Evolutionary conservation across 2,329 filamentous ascomycete genomes (phyloP), one percentile per base, ranked within the genome.

Genomic region (Purpureocillium lavendulum): DNA sequence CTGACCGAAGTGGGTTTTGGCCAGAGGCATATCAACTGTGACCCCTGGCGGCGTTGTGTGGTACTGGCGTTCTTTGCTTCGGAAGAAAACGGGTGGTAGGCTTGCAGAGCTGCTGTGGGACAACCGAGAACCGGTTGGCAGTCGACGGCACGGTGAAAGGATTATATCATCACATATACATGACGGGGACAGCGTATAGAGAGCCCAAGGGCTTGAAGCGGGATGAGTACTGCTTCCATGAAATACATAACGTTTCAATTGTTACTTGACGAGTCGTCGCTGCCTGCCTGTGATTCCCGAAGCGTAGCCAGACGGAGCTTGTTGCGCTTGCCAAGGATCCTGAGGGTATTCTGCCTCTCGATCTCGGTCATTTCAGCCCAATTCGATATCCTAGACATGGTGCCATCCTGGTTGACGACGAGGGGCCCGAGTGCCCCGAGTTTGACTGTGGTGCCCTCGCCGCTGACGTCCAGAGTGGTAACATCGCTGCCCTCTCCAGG

Each of bases 331-430:
- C 77, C 75, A 49, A 89, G 54, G 35, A 87, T 62, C 34, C 78
- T 68, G 55, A 87, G 47, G 30, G 83, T 85, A 52, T 78, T 84
- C 55, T 74, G 61, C 56, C 67, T 70, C 67, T 88, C 84, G 7
- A 77, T 69, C 18, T 77, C 75, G 2, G 74, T 73, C 84, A 88
- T 87, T 47, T 79, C 65, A 8, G 64, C 67, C 84, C 84, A 89
- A 58, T 89, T 88, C 29, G 71, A 62, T 50, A 89, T 84, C 28
- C 83, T 72, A 41, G 78, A 79, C 49, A 87, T 59, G 8, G 80
- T 80, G 15, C 84, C 84, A 58, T 89, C 81, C 44, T 69, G 65
- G 57, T 87, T 84, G 40, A 88, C 78, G 1, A 89, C 82, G 50
- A 88, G 67, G 2, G 84, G 84, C 0, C 84, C 84, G 17, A 88